Percentiles rank a stretch among this genome's conserved stretches.
These are phyloP conservation scores for Pouteria campechiana DNA, from an alignment of 179 eudicot species.

Conservation along the genomic window DNA sequence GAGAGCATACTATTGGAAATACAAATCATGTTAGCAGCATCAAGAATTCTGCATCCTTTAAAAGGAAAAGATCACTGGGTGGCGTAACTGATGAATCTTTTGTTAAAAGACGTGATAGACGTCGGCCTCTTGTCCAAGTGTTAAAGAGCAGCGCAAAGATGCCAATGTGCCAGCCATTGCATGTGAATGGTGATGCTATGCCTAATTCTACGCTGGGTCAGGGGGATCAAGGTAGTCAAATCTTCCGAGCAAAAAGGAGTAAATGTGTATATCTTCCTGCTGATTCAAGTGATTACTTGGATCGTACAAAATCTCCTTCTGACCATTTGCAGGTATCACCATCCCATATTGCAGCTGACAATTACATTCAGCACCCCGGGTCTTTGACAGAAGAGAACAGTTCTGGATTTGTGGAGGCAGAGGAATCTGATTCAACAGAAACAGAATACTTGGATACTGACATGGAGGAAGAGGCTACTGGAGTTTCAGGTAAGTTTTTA, in stretches of 20 bases:
- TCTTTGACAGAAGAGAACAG: constrained; percentile 28
- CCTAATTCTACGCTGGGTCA: constrained; percentile 19
- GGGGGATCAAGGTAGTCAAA: constrained; percentile 29
- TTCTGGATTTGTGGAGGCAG: constrained; percentile 66
- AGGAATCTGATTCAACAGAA: constrained; percentile 87
- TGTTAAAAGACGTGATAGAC: constrained; percentile 31
- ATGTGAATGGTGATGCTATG: constrained; percentile 12
- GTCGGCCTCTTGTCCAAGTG: constrained; percentile 29
- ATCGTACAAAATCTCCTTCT: constrained; percentile 14
- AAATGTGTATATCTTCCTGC: constrained; percentile 17
- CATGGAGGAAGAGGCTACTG: constrained; percentile 33
- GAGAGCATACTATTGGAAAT: constrained; percentile 15
- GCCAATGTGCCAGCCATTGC: constrained; percentile 21
- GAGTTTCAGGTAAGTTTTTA: constrained; percentile 52
- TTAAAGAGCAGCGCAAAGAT: constrained; percentile 27
- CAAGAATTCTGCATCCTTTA: constrained; percentile 22
- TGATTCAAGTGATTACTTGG: constrained; percentile 17
- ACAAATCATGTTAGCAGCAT: constrained; percentile 18
- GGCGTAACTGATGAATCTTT: constrained; percentile 21
- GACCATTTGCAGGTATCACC: constrained; percentile 22
- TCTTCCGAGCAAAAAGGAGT: constrained; percentile 17
- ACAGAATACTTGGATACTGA: constrained; percentile 58
- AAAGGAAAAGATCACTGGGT: constrained; percentile 31
- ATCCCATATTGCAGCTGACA: constrained; percentile 19
- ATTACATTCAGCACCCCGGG: constrained; percentile 14